phyloP scores from a whole-genome alignment of 2,329 filamentous ascomycete genomes.

The Plenodomus tracheiphilus region DNA sequence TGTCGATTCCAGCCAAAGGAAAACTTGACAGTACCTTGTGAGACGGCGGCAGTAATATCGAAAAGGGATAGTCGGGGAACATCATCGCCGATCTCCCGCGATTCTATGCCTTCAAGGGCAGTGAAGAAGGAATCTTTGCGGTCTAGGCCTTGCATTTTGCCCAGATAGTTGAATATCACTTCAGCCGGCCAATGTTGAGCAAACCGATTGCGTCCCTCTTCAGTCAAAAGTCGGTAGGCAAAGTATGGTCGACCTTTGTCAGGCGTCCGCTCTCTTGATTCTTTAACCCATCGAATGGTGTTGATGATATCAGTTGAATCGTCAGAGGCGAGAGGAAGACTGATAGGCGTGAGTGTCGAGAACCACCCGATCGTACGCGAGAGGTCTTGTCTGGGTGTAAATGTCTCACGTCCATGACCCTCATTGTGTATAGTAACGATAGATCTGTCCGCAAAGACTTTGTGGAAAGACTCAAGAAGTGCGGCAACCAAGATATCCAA shows the following conservation, averaged over 20 bases:
- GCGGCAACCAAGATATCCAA: conserved; percentile 43
- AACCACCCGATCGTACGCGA: conserved; percentile 58
- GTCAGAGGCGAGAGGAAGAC: conserved; percentile 29
- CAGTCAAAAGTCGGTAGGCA: conserved; percentile 28
- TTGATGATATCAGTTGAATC: conserved; percentile 35
- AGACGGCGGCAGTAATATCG: conserved; percentile 35
- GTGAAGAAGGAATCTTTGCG: conserved; percentile 33
- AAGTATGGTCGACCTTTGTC: conserved; percentile 41
- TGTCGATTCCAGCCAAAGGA: conserved; percentile 37
- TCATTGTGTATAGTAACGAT: conserved; percentile 53
- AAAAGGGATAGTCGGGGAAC: conserved; percentile 38
- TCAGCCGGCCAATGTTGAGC: conserved; percentile 39
- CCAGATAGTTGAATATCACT: conserved; percentile 40
- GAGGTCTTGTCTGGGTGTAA: conserved; percentile 51
- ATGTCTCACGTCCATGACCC: conserved; percentile 54
- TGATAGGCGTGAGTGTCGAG: conserved; percentile 45
- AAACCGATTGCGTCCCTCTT: conserved; percentile 30
- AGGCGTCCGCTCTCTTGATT: conserved; percentile 33
- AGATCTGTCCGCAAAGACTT: conserved; percentile 47
- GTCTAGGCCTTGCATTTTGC: conserved; percentile 35
- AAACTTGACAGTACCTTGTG: conserved; percentile 36
- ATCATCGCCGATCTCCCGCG: conserved; percentile 27
- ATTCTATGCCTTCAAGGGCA: conserved; percentile 23
- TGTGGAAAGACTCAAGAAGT: conserved; percentile 48
- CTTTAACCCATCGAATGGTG: conserved; percentile 40